These are phyloP conservation scores for Zymoseptoria passerinii DNA, from an alignment of 2,329 filamentous ascomycete species.

Conservation along the genomic window DNA sequence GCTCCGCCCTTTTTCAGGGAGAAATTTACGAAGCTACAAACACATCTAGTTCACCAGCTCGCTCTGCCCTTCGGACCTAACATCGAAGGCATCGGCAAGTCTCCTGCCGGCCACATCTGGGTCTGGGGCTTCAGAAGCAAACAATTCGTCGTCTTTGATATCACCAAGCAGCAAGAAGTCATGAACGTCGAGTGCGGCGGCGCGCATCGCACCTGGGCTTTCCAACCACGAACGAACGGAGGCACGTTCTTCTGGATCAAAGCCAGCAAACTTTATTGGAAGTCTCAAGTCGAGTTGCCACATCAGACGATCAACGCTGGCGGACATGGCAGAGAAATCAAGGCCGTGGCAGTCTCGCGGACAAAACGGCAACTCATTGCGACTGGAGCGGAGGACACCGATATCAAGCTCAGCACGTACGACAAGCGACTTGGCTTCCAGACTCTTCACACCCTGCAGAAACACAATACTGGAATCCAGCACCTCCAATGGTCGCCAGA, in stretches of 20 bases:
- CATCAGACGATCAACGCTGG: slow-evolving; percentile 52
- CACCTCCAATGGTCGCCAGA: slow-evolving; percentile 63
- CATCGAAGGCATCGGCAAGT: slow-evolving; percentile 64
- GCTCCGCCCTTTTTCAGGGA: too few relatives aligned
- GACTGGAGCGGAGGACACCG: slow-evolving; percentile 63
- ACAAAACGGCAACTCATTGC: slow-evolving; percentile 42
- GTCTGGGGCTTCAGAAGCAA: slow-evolving; percentile 76
- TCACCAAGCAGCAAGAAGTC: slow-evolving; percentile 60
- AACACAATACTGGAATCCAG: slow-evolving; percentile 78
- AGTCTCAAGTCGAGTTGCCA: slow-evolving; percentile 11
- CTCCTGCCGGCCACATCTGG: slow-evolving; percentile 48
- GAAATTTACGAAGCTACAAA: slow-evolving; percentile 19
- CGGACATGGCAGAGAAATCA: slow-evolving; percentile 81
- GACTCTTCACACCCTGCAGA: slow-evolving; percentile 60
- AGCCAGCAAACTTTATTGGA: slow-evolving; percentile 34
- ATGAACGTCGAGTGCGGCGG: slow-evolving; percentile 74
- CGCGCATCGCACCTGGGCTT: slow-evolving; percentile 69
- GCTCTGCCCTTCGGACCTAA: slow-evolving; percentile 64
- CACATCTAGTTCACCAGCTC: slow-evolving; percentile 58
- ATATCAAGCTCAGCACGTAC: slow-evolving; percentile 63
- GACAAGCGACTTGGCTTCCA: slow-evolving; percentile 23
- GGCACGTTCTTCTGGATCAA: slow-evolving; percentile 68
- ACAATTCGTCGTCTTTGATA: slow-evolving; percentile 74
- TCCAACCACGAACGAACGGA: slow-evolving; percentile 31
- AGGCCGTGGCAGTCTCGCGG: slow-evolving; percentile 46